Evolutionary conservation across 2,329 filamentous ascomycete genomes (phyloP).

Genomic region (Fusarium zealandicum): DNA sequence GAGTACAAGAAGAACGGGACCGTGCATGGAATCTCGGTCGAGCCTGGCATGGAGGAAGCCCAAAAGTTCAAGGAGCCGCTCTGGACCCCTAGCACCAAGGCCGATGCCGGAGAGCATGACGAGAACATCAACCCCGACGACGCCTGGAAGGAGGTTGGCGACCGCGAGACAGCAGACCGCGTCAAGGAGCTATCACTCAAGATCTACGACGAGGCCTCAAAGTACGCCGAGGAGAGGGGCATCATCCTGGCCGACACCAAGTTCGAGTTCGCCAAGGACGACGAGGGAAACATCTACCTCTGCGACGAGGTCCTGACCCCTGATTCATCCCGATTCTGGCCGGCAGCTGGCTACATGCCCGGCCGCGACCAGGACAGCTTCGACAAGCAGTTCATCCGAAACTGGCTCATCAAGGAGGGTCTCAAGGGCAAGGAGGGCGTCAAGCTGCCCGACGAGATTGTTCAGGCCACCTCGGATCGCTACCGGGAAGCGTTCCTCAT

Average conservation of each 20-base stretch:
- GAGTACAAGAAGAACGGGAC: slow-evolving; percentile 74
- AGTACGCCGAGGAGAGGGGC: slow-evolving; percentile 36
- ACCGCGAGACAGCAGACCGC: slow-evolving; percentile 40
- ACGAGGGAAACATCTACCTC: slow-evolving; percentile 41
- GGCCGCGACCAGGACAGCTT: slow-evolving; percentile 81
- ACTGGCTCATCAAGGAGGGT: slow-evolving; percentile 78
- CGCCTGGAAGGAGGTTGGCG: slow-evolving; percentile 53
- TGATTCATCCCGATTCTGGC: slow-evolving; percentile 86
- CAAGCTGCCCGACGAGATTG: slow-evolving; percentile 75
- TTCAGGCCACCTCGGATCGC: slow-evolving; percentile 69
- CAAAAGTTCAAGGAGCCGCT: slow-evolving; percentile 68
- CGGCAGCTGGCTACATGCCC: slow-evolving; percentile 62
- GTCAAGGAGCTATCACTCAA: slow-evolving; percentile 40
- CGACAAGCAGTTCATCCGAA: slow-evolving; percentile 83
- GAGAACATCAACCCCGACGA: slow-evolving; percentile 82
- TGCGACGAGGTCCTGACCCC: slow-evolving; percentile 39
- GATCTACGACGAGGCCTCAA: slow-evolving; percentile 39
- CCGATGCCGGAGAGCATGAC: slow-evolving; percentile 77
- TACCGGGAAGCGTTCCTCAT: slow-evolving; percentile 79
- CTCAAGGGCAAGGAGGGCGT: slow-evolving; percentile 51
- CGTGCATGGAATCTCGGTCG: slow-evolving; percentile 76
- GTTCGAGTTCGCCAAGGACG: slow-evolving; percentile 40
- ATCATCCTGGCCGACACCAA: slow-evolving; percentile 40
- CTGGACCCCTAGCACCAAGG: slow-evolving; percentile 84
- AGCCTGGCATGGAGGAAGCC: slow-evolving; percentile 71